A percentile compares a stretch with the other conserved stretches of the same genome.
Conservation (phyloP, 192 early-diverging fungal species). For the Allomyces arbusculus region DNA sequence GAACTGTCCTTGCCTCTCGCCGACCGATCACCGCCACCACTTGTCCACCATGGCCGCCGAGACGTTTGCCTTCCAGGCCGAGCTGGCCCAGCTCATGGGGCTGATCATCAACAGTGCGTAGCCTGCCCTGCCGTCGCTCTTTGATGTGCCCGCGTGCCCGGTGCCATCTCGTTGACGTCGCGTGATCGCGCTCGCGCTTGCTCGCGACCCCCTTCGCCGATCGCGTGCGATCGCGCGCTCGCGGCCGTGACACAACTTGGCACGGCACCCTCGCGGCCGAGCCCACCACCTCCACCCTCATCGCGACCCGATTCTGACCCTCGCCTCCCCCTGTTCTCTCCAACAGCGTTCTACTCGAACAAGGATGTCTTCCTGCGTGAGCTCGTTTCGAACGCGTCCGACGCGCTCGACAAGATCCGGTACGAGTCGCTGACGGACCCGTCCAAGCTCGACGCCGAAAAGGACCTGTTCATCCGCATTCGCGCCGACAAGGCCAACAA, state of each 20-base stretch:
- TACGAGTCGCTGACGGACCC: slow-evolving; percentile 89
- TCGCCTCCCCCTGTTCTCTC: no score
- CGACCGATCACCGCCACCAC: neutral
- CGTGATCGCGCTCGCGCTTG: no score
- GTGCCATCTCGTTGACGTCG: no score
- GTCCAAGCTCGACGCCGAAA: slow-evolving; percentile 76
- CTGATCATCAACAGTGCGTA: slow-evolving; percentile 85
- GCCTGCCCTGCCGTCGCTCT: no score
- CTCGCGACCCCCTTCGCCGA: no score
- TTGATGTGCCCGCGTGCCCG: no score
- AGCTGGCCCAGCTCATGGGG: slow-evolving; percentile 98
- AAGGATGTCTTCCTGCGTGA: slow-evolving; percentile 99
- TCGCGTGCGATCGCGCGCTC: no score
- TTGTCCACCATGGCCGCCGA: slow-evolving; percentile 14
- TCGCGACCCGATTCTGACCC: no score
- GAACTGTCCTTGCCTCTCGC: no score
- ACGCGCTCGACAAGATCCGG: slow-evolving; percentile 97
- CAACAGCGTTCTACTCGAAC: slow-evolving; percentile 72
- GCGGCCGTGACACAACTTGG: no score
- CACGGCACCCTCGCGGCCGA: no score
- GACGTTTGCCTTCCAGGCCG: slow-evolving; percentile 91
- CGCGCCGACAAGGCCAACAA: slow-evolving; percentile 75
- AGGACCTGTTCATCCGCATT: slow-evolving; percentile 88
- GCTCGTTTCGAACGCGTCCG: slow-evolving; percentile 83
- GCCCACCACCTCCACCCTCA: no score